Base-by-base conservation (phyloP, 345 rosid species). In the Schrenkiella parvula region DNA sequence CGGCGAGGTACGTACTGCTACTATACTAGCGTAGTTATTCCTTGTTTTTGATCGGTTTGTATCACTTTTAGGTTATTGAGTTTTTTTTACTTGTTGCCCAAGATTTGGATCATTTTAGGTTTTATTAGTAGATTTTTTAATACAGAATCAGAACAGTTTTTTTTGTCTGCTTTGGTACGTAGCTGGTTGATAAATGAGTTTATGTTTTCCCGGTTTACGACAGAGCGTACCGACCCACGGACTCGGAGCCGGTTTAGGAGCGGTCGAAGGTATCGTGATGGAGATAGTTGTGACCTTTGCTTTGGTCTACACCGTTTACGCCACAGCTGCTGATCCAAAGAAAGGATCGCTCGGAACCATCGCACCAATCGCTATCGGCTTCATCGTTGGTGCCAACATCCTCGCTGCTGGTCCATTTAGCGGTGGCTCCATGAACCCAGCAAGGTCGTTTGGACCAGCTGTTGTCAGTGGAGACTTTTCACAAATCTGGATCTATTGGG, bases 361-460 rank as follows among this genome's bases (percentile, higher is more conserved):
- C 3, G 97, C 98, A 3, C 96, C 93, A 1, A 86, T 90, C 0
- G 97, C 89, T 28, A 90, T 90, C 15, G 98, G 97, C 53, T 89
- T 93, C 87, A 82, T 93, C 2, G 96, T 93, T 3, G 97, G 96
- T 4, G 98, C 98, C 4, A 90, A 90, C 82, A 93, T 93, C 34
- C 79, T 93, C 2, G 98, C 98, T 0, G 97, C 96, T 2, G 98
- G 97, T 35, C 96, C 97, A 4, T 93, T 93, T 75, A 86, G 92
- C 5, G 98, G 97, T 1, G 97, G 97, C 2, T 93, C 97, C 4
- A 93, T 90, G 97, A 93, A 93, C 82, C 97, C 97, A 11, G 96
- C 98, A 35, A 81, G 97, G 34, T 90, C 97, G 0, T 86, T 89
- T n/a, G 96, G 96, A 35, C 98, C 97, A 0, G 91, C 98, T 8